These are phyloP conservation scores for Fistulinella staudtii DNA, from an alignment of 1,284 basidiomycete genomes.

Conservation along the genomic window DNA sequence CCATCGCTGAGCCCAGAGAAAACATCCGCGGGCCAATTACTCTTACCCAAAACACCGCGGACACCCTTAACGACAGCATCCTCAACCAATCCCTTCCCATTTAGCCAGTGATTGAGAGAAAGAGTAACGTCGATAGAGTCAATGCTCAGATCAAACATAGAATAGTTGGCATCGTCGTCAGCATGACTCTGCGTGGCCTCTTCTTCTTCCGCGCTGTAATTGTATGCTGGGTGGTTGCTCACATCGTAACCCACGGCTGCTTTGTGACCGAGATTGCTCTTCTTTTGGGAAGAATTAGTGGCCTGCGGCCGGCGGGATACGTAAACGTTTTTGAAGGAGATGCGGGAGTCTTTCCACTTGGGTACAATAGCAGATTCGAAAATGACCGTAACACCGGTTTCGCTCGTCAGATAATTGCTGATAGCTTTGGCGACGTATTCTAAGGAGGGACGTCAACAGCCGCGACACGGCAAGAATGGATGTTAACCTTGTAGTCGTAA, in stretches of 20 bases:
- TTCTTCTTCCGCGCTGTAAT: constrained; percentile 56
- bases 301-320: constrained; percentile 73
- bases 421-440: constrained; percentile 88
- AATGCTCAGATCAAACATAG: constrained; percentile 88
- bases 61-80: constrained; percentile 93
- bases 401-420: constrained; percentile 89
- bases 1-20: not conserved
- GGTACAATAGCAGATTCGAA: constrained; percentile 98
- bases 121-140: constrained; percentile 96
- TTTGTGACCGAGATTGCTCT: constrained; percentile 38
- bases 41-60: constrained; percentile 86
- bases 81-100: constrained; percentile 91
- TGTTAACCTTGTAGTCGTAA: constrained; percentile 80
- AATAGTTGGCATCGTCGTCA: constrained; percentile 64
- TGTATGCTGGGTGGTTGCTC: constrained; percentile 68
- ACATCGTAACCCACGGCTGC: constrained; percentile 70
- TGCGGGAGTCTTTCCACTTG: constrained; percentile 93
- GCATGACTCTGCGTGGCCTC: constrained; percentile 23
- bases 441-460: constrained; percentile 28
- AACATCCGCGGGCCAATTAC: not conserved
- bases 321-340: constrained; percentile 97
- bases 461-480: not conserved
- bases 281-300: constrained; percentile 11
- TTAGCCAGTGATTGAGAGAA: constrained; percentile 91
- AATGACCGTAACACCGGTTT: constrained; percentile 92